These are phyloP conservation scores for Pholiota conissans DNA, from an alignment of 768 basidiomycete genomes.

Conservation along the genomic window DNA sequence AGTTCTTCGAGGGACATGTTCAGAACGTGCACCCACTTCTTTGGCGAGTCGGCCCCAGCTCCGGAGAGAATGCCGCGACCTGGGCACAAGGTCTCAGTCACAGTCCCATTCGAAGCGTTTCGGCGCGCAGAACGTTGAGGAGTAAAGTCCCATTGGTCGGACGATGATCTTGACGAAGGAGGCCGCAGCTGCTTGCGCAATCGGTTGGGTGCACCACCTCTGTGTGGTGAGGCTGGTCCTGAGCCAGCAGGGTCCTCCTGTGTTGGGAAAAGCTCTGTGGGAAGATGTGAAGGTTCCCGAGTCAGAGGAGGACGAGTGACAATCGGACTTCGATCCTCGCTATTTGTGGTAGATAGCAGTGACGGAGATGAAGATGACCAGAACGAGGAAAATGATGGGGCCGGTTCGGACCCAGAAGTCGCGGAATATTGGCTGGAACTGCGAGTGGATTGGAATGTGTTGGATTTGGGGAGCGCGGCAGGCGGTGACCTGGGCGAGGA, in stretches of 20 bases:
- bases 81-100: conserved; percentile 21
- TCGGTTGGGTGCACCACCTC: conserved; percentile 22
- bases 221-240: conserved; percentile 13
- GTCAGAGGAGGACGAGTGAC: conserved; percentile 6
- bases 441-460: conserved; percentile 5
- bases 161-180: conserved; percentile 11
- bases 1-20: conserved; percentile 58
- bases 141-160: conserved; percentile 13
- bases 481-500: not conserved
- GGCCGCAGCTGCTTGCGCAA: conserved; percentile 24
- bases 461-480: conserved; percentile 1
- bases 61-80: conserved; percentile 17
- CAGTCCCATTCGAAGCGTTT: conserved; percentile 6
- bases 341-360: conserved; percentile 10
- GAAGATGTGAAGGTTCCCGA: conserved; percentile 1
- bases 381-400: conserved; percentile 7
- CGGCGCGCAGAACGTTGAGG: conserved; percentile 14
- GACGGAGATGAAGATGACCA: conserved; percentile 12
- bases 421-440: conserved; percentile 7
- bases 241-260: conserved; percentile 5
- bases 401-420: conserved; percentile 8
- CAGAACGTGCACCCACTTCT: conserved; percentile 44
- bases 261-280: not conserved
- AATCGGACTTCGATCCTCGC: conserved; percentile 9
- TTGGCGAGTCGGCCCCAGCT: conserved; percentile 29